A percentile compares a stretch with the other conserved stretches of the same genome.
Evolutionary conservation across 495 filamentous ascomycete genomes (phyloP).

Genomic region (Penicillium turbatum): DNA sequence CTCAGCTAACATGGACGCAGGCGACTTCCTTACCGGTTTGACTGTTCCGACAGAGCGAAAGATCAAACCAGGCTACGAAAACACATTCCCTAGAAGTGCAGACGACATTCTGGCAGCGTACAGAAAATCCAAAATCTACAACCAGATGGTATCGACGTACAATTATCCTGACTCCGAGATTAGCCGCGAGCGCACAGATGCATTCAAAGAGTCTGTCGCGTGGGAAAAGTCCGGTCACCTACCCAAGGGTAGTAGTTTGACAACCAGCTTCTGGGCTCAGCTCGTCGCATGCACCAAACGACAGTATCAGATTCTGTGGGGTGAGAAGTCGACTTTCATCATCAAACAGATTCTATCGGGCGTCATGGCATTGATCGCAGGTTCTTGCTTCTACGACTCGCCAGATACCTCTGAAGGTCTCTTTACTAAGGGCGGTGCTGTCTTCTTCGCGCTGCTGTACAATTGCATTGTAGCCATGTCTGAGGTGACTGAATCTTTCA

Average conservation of each 20-base stretch:
- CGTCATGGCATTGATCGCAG: constrained; percentile 35
- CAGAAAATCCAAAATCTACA: constrained; percentile 32
- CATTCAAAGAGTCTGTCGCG: constrained; percentile 44
- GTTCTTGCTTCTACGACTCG: constrained; percentile 38
- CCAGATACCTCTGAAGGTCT: constrained; percentile 37
- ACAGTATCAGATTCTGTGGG: constrained; percentile 55
- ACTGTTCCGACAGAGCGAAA: constrained; percentile 65
- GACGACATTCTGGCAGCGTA: constrained; percentile 37
- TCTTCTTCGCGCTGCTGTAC: constrained; percentile 70
- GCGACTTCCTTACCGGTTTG: constrained; percentile 65
- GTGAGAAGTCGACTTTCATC: constrained; percentile 53
- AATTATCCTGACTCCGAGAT: constrained; percentile 40
- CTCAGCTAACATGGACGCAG: constrained; percentile 46
- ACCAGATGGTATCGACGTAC: constrained; percentile 38
- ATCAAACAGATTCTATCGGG: constrained; percentile 50
- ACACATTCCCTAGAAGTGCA: constrained; percentile 41
- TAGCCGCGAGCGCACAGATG: constrained; percentile 40
- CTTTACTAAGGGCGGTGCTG: constrained; percentile 48
- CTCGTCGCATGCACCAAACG: constrained; percentile 48
- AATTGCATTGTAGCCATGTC: constrained; percentile 66
- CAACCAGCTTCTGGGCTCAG: constrained; percentile 53
- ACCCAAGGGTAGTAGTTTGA: constrained; percentile 46
- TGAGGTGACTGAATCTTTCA: constrained; percentile 66
- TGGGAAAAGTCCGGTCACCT: constrained; percentile 37
- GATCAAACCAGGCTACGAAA: constrained; percentile 49